phyloP scores from a whole-genome alignment of 129 eudicot genomes.

The Deinandra increscens region DNA sequence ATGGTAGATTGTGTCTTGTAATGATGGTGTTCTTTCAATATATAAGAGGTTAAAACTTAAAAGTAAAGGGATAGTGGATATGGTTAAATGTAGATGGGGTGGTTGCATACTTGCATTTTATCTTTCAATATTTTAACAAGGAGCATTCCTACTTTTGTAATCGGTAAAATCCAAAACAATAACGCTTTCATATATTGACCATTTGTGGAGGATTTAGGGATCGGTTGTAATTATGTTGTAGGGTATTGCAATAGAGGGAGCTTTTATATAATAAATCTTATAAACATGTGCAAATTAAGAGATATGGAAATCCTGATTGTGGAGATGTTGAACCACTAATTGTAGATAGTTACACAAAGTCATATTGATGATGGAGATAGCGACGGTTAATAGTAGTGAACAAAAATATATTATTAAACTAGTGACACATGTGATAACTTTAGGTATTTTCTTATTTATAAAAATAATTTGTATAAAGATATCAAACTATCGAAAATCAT shows the following conservation, averaged over 20 bases:
- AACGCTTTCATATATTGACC: neutral
- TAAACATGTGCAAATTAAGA: too few relatives aligned
- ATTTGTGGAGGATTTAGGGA: neutral
- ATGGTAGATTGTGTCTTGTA: neutral
- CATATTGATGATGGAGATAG: too few relatives aligned
- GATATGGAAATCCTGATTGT: too few relatives aligned
- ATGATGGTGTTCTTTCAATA: conserved; percentile 8
- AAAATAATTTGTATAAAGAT: neutral
- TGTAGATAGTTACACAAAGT: too few relatives aligned
- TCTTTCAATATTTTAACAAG: conserved; percentile 19
- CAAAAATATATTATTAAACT: too few relatives aligned
- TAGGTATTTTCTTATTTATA: too few relatives aligned
- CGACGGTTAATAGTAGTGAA: too few relatives aligned
- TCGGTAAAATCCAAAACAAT: conserved; percentile 3
- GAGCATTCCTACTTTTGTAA: conserved; percentile 21
- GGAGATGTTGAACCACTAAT: conserved; percentile 29
- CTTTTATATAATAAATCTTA: too few relatives aligned
- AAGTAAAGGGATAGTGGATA: conserved; percentile 12
- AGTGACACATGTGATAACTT: too few relatives aligned
- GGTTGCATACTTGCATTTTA: conserved; percentile 14
- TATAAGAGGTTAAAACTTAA: conserved; percentile 32
- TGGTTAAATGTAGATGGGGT: conserved; percentile 28
- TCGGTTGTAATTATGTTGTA: neutral
- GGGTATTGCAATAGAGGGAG: too few relatives aligned
- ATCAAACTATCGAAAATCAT: neutral